Evolutionary conservation across 371 early-diverging fungal genomes (phyloP).

Genomic region (Funneliformis caledonium): DNA sequence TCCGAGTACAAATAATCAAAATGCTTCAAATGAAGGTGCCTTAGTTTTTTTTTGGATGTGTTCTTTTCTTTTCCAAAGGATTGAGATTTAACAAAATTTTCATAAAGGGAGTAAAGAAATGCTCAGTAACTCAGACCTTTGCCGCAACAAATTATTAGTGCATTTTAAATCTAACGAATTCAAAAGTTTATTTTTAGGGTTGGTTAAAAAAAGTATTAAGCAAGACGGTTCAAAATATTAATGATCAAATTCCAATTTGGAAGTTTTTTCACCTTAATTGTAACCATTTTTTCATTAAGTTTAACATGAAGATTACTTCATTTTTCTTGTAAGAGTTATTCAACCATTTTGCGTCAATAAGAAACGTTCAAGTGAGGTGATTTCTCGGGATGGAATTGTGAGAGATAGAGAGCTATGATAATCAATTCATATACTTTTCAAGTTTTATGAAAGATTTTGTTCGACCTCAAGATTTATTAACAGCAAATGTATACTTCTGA

Average conservation of each 20-base stretch:
- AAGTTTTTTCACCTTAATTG: not conserved
- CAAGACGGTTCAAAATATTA: not conserved
- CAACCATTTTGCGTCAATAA: not conserved
- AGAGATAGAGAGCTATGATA: not conserved
- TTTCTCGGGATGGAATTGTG: not conserved
- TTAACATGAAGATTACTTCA: not conserved
- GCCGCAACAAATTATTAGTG: not conserved
- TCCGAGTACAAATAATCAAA: too few relatives aligned
- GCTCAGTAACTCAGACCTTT: not conserved
- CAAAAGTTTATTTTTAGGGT: not conserved
- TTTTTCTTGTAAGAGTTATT: not conserved
- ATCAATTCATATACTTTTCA: not conserved
- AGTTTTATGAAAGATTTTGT: constrained; percentile 5
- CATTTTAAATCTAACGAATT: not conserved
- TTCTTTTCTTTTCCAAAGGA: not conserved
- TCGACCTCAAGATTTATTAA: not conserved
- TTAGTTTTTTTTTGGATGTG: not conserved
- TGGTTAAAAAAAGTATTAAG: not conserved
- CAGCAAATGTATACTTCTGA: not conserved
- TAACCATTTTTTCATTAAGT: not conserved
- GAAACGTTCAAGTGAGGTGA: not conserved
- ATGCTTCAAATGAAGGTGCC: not conserved
- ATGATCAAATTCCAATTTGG: constrained; percentile 27
- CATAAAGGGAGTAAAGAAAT: not conserved
- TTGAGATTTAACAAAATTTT: not conserved